phyloP scores from a whole-genome alignment of 495 filamentous ascomycete genomes.

The Lasiosphaeria miniovina region DNA sequence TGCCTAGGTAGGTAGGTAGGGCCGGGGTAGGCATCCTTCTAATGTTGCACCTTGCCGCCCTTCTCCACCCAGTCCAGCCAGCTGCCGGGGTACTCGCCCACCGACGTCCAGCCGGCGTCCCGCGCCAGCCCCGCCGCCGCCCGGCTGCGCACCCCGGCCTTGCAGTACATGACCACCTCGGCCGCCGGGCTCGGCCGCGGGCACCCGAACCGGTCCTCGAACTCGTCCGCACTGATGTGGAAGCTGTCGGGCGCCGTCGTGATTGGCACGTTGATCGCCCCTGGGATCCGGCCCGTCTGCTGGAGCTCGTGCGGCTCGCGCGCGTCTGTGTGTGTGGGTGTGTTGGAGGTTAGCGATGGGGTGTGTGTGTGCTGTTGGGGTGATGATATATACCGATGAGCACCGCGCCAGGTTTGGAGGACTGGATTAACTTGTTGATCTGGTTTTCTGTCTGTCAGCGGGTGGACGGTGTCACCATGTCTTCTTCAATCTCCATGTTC shows the following conservation, averaged over 20 bases:
- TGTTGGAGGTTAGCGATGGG: background rate
- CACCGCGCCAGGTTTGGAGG: too few relatives aligned
- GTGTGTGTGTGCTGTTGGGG: constrained; percentile 7
- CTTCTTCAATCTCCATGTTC: too few relatives aligned
- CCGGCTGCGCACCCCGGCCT: constrained; percentile 76
- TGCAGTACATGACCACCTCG: constrained; percentile 87
- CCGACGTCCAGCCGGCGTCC: constrained; percentile 67
- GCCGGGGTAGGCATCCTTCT: too few relatives aligned
- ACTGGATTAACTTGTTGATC: too few relatives aligned
- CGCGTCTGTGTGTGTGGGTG: constrained; percentile 52
- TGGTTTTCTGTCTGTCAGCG: too few relatives aligned
- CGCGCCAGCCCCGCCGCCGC: constrained; percentile 78
- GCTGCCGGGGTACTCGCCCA: constrained; percentile 83
- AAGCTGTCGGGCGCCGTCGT: constrained; percentile 72
- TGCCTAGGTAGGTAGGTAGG: too few relatives aligned
- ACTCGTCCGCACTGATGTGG: constrained; percentile 70
- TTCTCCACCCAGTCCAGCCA: constrained; percentile 83
- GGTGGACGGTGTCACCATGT: too few relatives aligned
- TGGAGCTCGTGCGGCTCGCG: constrained; percentile 80
- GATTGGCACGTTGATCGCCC: constrained; percentile 76
- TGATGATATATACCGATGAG: too few relatives aligned
- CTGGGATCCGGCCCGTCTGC: constrained; percentile 71
- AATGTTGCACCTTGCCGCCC: constrained; percentile 55
- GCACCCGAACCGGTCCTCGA: constrained; percentile 70
- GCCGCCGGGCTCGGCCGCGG: constrained; percentile 52